Conservation (phyloP, 2,329 filamentous ascomycete species). For the Phoma sp. region DNA sequence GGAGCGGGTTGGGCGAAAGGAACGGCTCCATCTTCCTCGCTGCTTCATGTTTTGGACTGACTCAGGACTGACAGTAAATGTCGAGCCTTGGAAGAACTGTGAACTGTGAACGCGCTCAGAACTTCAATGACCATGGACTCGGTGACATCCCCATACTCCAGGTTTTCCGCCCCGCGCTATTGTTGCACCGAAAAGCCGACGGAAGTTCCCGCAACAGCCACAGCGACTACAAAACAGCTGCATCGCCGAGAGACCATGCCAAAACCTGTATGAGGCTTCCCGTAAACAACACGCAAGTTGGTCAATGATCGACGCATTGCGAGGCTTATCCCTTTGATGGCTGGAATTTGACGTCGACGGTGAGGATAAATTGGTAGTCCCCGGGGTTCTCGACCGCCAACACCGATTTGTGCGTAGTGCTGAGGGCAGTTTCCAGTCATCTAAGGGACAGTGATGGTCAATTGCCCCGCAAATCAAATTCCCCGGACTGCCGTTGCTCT, state of each 20-base stretch:
- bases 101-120: too few species aligned
- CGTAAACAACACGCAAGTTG: not conserved
- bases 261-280: not conserved
- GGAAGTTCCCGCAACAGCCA: conserved; percentile 11
- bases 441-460: conserved; percentile 2
- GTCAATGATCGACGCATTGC: conserved; percentile 1
- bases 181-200: conserved; percentile 27
- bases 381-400: too few species aligned
- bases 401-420: too few species aligned
- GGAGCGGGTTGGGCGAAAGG: not conserved
- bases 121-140: not conserved
- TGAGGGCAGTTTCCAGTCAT: too few species aligned
- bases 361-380: too few species aligned
- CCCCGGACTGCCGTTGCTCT: not conserved
- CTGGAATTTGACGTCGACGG: too few species aligned
- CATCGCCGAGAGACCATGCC: not conserved
- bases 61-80: not conserved
- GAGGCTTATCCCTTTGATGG: too few species aligned
- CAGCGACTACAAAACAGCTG: conserved; percentile 4
- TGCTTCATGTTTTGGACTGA: not conserved
- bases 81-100: not conserved
- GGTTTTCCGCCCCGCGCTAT: conserved; percentile 21
- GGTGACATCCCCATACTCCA: conserved; percentile 7
- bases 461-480: conserved; percentile 1
- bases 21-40: not conserved